Evolutionary conservation across 2,329 filamentous ascomycete genomes (phyloP).

Genomic region (Alternaria burnsii): DNA sequence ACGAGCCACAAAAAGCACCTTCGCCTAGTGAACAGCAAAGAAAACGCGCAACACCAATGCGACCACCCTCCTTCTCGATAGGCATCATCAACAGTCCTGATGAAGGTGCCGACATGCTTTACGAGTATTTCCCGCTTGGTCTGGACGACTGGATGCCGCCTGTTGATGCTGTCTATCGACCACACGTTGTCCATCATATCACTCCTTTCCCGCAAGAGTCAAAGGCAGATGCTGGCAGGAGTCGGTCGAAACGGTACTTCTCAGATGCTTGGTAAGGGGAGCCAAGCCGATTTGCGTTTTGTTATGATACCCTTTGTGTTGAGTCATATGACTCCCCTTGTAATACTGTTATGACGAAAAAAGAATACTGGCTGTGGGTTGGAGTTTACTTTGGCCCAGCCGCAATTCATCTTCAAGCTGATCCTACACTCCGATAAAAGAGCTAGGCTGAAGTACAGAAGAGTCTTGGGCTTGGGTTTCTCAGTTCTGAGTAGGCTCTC

Average conservation of each 20-base stretch:
- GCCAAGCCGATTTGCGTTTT: not conserved
- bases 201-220: conserved; percentile 64
- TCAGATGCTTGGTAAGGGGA: conserved; percentile 47
- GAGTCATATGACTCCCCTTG: conserved; percentile 3
- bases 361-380: not conserved
- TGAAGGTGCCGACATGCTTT: conserved; percentile 83
- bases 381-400: not conserved
- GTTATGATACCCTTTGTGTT: conserved; percentile 15
- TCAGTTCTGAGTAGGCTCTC: not conserved
- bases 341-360: conserved; percentile 7
- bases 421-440: not conserved
- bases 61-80: conserved; percentile 57
- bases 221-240: conserved; percentile 55
- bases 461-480: not conserved
- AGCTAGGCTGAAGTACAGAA: not conserved
- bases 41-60: conserved; percentile 50
- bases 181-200: conserved; percentile 87
- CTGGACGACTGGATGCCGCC: conserved; percentile 93
- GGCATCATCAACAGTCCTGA: conserved; percentile 68
- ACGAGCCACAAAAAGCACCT: conserved; percentile 57
- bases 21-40: conserved; percentile 45
- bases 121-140: conserved; percentile 93
- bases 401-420: not conserved
- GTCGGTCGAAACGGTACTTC: conserved; percentile 60
- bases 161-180: conserved; percentile 87